A percentile compares a stretch with the other conserved stretches of the same genome.
Conservation (phyloP, 345 rosid species). For the Dimocarpus longan region DNA sequence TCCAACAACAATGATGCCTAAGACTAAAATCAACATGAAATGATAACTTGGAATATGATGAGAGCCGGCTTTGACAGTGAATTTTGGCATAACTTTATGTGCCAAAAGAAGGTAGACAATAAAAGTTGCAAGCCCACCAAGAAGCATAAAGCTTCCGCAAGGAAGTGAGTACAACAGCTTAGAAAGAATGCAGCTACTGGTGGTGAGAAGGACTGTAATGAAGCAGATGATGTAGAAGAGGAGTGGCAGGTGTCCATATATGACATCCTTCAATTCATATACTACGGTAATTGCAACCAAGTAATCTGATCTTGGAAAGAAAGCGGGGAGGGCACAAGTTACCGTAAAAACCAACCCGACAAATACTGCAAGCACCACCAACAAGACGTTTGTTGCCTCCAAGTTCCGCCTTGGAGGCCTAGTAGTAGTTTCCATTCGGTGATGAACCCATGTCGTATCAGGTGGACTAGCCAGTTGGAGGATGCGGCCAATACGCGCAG, state of each 20-base stretch:
- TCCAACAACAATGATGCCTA: background rate
- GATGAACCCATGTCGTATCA: background rate
- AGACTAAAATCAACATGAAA: background rate
- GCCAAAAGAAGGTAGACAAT: background rate
- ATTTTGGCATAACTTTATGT: background rate
- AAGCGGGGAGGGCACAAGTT: background rate
- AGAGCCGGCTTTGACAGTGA: background rate
- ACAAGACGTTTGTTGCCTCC: conserved; percentile 1
- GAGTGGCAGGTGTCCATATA: background rate
- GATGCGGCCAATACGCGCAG: conserved; percentile 1
- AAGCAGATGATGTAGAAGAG: background rate
- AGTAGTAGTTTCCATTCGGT: too few species aligned
- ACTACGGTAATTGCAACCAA: background rate
- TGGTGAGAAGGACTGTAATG: background rate
- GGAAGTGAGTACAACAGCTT: background rate
- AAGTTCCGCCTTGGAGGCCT: background rate
- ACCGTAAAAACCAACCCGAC: background rate
- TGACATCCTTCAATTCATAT: background rate
- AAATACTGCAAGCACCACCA: conserved; percentile 12
- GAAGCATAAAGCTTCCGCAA: background rate
- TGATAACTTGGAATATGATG: background rate
- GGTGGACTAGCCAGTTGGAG: background rate
- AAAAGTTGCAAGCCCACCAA: background rate
- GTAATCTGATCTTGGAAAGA: background rate
- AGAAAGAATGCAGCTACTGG: background rate